Percentiles rank a stretch among this genome's conserved stretches.
Conservation (phyloP, 768 basidiomycete genomes). For the Agrocybe praecox region DNA sequence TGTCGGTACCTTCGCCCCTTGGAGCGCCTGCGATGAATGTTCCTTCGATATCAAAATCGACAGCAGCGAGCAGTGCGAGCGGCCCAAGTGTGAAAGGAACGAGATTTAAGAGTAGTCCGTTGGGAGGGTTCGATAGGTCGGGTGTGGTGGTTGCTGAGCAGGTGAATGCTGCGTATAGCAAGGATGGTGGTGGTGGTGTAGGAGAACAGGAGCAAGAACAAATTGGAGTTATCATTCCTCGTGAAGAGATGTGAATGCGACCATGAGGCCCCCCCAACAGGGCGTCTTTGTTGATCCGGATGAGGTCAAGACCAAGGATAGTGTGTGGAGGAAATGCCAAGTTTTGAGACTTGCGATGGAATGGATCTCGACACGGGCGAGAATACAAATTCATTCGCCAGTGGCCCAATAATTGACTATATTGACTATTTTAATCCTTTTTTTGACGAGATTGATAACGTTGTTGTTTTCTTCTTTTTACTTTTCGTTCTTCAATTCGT, state of each 20-base stretch:
- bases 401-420: no score
- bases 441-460: no score
- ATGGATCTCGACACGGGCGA: no score
- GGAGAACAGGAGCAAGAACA: constrained; percentile 15
- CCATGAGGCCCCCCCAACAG: no score
- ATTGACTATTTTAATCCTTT: no score
- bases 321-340: not conserved
- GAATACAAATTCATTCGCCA: no score
- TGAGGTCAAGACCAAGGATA: not conserved
- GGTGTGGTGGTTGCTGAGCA: constrained; percentile 54
- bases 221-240: no score
- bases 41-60: not conserved
- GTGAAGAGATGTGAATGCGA: no score
- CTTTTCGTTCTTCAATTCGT: no score
- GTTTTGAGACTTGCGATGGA: no score
- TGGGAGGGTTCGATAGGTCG: constrained; percentile 41
- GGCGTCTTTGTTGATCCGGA: not conserved
- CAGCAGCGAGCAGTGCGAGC: constrained; percentile 6
- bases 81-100: constrained; percentile 42
- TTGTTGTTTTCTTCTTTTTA: no score
- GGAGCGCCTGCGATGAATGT: not conserved
- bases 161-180: constrained; percentile 35
- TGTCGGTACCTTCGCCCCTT: not conserved
- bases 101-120: constrained; percentile 77
- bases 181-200: constrained; percentile 19